These are phyloP conservation scores for Capsella rubella DNA, from an alignment of 441 rosid species.

Conservation along the genomic window DNA sequence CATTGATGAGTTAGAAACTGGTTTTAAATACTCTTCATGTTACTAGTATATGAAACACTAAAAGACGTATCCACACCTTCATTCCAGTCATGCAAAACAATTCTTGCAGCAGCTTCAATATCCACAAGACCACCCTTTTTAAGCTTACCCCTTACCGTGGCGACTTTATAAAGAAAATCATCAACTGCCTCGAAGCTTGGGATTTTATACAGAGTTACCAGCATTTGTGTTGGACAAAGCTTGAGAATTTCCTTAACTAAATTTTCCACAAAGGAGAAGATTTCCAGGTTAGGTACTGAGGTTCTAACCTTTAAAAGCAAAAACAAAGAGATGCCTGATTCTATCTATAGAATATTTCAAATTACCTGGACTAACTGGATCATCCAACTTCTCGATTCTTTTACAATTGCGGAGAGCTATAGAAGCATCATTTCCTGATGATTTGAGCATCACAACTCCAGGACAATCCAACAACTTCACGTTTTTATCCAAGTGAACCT, in stretches of 20 bases:
- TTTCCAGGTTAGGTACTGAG: constrained; percentile 28
- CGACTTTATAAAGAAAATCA: constrained; percentile 87
- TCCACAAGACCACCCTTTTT: constrained; percentile 95
- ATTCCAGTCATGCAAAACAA: constrained; percentile 95
- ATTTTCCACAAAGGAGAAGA: constrained; percentile 34
- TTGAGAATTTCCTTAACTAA: constrained; percentile 95
- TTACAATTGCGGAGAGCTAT: constrained; percentile 93
- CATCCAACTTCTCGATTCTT: constrained; percentile 92
- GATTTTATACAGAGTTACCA: constrained; percentile 85
- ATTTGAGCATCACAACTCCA: constrained; percentile 95
- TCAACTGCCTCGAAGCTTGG: constrained; percentile 76
- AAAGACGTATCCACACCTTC: constrained; percentile 56
- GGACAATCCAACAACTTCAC: constrained; percentile 94
- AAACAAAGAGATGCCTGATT: background rate
- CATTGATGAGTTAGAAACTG: background rate
- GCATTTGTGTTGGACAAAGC: constrained; percentile 65
- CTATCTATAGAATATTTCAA: background rate
- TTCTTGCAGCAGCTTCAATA: constrained; percentile 85
- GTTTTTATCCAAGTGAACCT: constrained; percentile 93
- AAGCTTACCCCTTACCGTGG: constrained; percentile 88
- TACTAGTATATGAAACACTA: background rate
- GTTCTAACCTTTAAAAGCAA: constrained; percentile 12
- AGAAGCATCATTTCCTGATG: constrained; percentile 71
- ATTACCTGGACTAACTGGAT: constrained; percentile 90
- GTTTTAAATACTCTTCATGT: background rate